Base-by-base conservation (phyloP, 306 rosid genomes). In the Mucuna pruriens region DNA sequence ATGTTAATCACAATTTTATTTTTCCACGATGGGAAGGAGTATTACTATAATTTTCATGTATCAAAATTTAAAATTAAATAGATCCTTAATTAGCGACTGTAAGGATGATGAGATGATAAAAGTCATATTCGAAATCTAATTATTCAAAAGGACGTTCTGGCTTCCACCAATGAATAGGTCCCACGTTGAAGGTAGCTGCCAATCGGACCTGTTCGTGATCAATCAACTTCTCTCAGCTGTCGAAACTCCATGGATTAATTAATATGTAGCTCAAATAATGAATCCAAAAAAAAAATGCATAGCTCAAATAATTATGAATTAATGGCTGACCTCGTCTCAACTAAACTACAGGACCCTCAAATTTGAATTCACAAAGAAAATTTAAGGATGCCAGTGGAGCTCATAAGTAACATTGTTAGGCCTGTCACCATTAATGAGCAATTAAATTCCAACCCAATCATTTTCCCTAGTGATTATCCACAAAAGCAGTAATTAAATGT, bases 211-310 rank as follows among this genome's bases (percentile, higher is more conserved):
- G 33, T 57, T 84, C 71, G 36, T 58, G 62, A 64, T 87, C 88
- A 87, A 88, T 88, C 94, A 63, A 84, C 71, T 82, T 88, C 75
- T 74, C 19, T 74, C 57, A 76, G 82, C 89, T 88, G 90, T 85
- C 79, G 38, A 83, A 80, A 54, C 48, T 55, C 8, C 16, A 52
- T 6, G 58, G 82, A 48, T 44, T 17, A 20, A 40, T n/a, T n/a
- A n/a, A n/a, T n/a, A n/a, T 1, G 60, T 8, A 7, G 75, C 78
- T 67, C 74, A 64, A 67, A 83, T 58, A 83, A 78, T 82, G n/a
- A n/a, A n/a, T n/a, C n/a, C n/a, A n/a, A n/a, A n/a, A n/a, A n/a
- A n/a, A n/a, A n/a, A n/a, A n/a, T n/a, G n/a, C 2, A 68, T 8
- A 7, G 75, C 78, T 67, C 74, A 64, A 67, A 83, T 58, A 83